Percentiles rank a stretch among this genome's conserved stretches.
Evolutionary conservation across 192 early-diverging fungal species (phyloP).

Genomic region (Pecoramyces ruminantium): DNA sequence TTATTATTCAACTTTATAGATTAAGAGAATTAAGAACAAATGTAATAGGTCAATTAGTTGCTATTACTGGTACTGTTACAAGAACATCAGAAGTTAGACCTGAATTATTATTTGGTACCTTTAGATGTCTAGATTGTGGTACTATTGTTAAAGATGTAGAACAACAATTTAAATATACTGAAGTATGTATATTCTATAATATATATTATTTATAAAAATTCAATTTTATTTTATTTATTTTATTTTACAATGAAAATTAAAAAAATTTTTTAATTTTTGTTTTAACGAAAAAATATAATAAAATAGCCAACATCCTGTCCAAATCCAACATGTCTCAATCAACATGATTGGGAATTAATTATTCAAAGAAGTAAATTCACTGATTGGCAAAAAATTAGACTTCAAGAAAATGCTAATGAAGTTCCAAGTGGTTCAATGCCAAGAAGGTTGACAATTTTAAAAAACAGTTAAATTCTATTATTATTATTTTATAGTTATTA

Average conservation of each 20-base stretch:
- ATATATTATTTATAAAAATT: background rate
- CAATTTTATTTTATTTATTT: no score
- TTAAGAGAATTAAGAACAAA: constrained; percentile 75
- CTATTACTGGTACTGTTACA: constrained; percentile 84
- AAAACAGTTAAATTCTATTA: no score
- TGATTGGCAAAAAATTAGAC: constrained; percentile 93
- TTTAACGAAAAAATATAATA: background rate
- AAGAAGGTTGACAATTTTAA: constrained; percentile 41
- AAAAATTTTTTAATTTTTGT: background rate
- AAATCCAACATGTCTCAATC: constrained; percentile 65
- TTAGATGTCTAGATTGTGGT: constrained; percentile 73
- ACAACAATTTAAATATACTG: constrained; percentile 94
- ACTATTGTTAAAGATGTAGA: constrained; percentile 63
- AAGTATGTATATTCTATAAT: constrained; percentile 39
- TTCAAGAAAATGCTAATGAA: constrained; percentile 90
- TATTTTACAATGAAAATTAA: background rate
- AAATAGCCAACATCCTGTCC: constrained; percentile 64
- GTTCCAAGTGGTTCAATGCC: constrained; percentile 97
- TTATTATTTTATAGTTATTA: background rate
- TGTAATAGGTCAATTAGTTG: constrained; percentile 61
- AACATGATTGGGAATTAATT: constrained; percentile 56
- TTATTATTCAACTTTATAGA: no score
- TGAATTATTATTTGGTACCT: constrained; percentile 79
- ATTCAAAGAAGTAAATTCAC: constrained; percentile 74
- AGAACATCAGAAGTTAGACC: constrained; percentile 92